Percentiles rank a stretch among this genome's conserved stretches.
These are phyloP conservation scores for Fusarium falciforme DNA, from an alignment of 2,329 filamentous ascomycete species.

Conservation along the genomic window DNA sequence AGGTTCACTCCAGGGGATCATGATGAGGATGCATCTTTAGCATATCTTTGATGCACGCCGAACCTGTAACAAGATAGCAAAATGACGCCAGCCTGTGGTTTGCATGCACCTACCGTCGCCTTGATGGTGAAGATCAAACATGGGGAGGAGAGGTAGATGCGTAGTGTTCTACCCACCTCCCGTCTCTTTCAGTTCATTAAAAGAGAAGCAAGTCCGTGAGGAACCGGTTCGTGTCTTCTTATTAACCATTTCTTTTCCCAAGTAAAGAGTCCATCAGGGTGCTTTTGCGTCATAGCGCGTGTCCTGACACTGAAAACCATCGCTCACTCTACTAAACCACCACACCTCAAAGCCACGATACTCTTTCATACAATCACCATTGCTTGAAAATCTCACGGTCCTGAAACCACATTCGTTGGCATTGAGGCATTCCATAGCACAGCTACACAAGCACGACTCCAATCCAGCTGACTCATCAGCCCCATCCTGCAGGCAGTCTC, in stretches of 20 bases:
- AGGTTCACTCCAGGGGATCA: background rate
- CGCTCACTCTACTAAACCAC: background rate
- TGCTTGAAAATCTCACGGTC: background rate
- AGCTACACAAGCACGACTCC: background rate
- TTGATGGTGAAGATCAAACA: background rate
- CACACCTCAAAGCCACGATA: background rate
- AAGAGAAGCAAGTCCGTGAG: background rate
- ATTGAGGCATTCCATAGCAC: background rate
- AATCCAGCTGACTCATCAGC: conserved; percentile 32
- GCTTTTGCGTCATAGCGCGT: background rate
- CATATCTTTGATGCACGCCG: background rate
- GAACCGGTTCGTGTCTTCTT: background rate
- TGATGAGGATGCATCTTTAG: background rate
- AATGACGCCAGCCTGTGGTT: background rate
- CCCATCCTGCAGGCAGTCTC: conserved; percentile 2
- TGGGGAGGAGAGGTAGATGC: background rate
- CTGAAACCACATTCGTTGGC: background rate
- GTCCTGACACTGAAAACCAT: background rate
- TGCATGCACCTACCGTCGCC: background rate
- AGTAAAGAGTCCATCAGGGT: background rate
- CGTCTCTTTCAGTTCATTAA: background rate
- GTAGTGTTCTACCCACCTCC: background rate
- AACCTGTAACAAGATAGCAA: background rate
- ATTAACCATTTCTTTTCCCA: background rate
- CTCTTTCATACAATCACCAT: background rate